Conservation (phyloP, 768 basidiomycete genomes). For the Crassisporium funariophilum region DNA sequence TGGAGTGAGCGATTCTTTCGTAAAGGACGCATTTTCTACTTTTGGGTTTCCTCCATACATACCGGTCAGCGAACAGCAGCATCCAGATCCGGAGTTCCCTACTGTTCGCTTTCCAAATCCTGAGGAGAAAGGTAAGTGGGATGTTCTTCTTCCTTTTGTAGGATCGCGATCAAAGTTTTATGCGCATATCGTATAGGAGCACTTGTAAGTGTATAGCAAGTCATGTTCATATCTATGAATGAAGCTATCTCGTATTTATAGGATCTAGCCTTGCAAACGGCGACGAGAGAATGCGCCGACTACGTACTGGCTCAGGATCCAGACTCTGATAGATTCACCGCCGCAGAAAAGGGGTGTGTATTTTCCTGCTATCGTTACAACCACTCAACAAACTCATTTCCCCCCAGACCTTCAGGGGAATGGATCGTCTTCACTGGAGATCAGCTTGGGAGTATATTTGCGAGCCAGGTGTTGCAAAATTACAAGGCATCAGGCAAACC, state of each 20-base stretch:
- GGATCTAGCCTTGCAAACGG: slow-evolving; percentile 73
- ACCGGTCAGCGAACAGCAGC: slow-evolving; percentile 65
- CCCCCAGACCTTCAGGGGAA: slow-evolving; percentile 45
- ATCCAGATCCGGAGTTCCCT: slow-evolving; percentile 83
- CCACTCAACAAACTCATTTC: slow-evolving; percentile 3
- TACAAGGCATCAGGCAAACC: slow-evolving; percentile 46
- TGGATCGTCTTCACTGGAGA: slow-evolving; percentile 85
- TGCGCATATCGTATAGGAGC: slow-evolving; percentile 13
- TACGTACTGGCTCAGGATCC: slow-evolving; percentile 91
- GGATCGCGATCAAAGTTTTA: neutral
- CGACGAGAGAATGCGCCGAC: slow-evolving; percentile 48
- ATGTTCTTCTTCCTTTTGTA: neutral
- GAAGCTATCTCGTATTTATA: slow-evolving; percentile 32
- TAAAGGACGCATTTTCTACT: slow-evolving; percentile 53
- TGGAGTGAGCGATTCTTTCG: slow-evolving; percentile 77
- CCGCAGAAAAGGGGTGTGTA: slow-evolving; percentile 66
- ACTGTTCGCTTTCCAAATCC: slow-evolving; percentile 89
- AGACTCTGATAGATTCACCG: slow-evolving; percentile 82
- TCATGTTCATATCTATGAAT: neutral
- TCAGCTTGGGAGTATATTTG: slow-evolving; percentile 66
- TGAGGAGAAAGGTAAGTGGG: slow-evolving; percentile 76
- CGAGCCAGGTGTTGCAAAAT: slow-evolving; percentile 41
- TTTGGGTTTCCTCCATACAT: slow-evolving; percentile 63
- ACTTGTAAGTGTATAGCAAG: slow-evolving; percentile 18
- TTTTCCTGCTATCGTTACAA: neutral